Evolutionary conservation across 495 filamentous ascomycete species (phyloP), one percentile per base, ranked within the genome.

Genomic region (Platismatia glauca): DNA sequence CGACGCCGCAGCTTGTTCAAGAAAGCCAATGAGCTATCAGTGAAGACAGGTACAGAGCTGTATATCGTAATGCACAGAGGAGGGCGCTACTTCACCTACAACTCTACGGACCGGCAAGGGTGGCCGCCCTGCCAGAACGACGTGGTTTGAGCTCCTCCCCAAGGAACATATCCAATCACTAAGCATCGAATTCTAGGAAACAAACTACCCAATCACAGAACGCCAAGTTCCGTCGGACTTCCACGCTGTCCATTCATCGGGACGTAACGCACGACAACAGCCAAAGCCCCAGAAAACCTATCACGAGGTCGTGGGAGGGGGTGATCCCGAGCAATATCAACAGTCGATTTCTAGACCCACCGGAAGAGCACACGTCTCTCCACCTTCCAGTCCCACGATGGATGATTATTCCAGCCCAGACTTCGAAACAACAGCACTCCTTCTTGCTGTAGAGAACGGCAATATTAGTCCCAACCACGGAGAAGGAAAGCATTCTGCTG

Each of bases 51-150:
- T 33, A 44, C 43, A 50, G 33, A 63, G 22, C n/a, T 64, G 16
- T 64, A 64, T 31, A 53, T 66, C 15, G 29, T 62, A 22, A 59
- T 62, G 15, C 31, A 27, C 20, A 41, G 50, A 27, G 15, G 29
- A 16, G 24, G 16, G 16, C 27, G 34, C 15, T 58, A 52, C 38
- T 63, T 58, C 43, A 63, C 24, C 31, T 63, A 63, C 35, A 66
- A n/a, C 6, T 63, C 60, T 33, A 58, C 31, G 15, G 55, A 66
- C 24, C 38, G 24, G 20, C 27, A 31, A 20, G 52, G 27, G 35
- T 66, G 43, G 53, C 55, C 53, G 7, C 60, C 38, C 16, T 35
- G n/a, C 7, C 7, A 57, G 31, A n/a, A 65, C 33, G 31, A 61
- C 5, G 55, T 61, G 4, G 46, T 65, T 46, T 24, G n/a, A 24